Evolutionary conservation across 1,284 basidiomycete genomes (phyloP).

Genomic region (Golubevia sp.): DNA sequence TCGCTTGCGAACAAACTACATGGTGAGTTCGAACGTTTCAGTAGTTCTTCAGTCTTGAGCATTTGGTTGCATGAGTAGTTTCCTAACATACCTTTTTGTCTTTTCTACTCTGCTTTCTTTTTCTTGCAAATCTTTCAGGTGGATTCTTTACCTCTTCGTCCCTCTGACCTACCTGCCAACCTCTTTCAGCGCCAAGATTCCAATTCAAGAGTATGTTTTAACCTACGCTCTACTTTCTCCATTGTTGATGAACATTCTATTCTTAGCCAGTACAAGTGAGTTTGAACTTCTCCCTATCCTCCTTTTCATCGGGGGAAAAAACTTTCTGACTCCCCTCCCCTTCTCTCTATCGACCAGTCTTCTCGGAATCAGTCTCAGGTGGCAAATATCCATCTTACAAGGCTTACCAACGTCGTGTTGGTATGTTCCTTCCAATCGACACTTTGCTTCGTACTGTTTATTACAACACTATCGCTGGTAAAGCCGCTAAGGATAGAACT

Average conservation of each 20-base stretch:
- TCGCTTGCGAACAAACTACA: conserved; percentile 50
- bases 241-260: conserved; percentile 44
- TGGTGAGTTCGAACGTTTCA: conserved; percentile 15
- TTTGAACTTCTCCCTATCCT: neutral
- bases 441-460: conserved; percentile 29
- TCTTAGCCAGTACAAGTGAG: conserved; percentile 26
- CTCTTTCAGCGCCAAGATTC: conserved; percentile 2
- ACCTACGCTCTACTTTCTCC: conserved; percentile 41
- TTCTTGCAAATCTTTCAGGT: conserved; percentile 1
- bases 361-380: conserved; percentile 38
- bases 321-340: too few relatives aligned
- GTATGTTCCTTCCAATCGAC: conserved; percentile 42
- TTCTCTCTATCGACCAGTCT: conserved; percentile 13
- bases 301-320: too few relatives aligned
- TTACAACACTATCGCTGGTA: conserved; percentile 30
- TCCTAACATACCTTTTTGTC: neutral
- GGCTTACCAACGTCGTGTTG: conserved; percentile 44
- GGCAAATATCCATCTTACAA: conserved; percentile 45
- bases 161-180: conserved; percentile 37
- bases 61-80: too few relatives aligned
- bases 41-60: too few relatives aligned
- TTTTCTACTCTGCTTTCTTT: neutral
- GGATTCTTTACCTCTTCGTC: conserved; percentile 47
- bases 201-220: conserved; percentile 19
- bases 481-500: conserved; percentile 19